Percentiles rank a stretch among this genome's conserved stretches.
These are phyloP conservation scores for Phyllosticta ampelicida DNA, from an alignment of 2,329 filamentous ascomycete genomes.

Conservation along the genomic window DNA sequence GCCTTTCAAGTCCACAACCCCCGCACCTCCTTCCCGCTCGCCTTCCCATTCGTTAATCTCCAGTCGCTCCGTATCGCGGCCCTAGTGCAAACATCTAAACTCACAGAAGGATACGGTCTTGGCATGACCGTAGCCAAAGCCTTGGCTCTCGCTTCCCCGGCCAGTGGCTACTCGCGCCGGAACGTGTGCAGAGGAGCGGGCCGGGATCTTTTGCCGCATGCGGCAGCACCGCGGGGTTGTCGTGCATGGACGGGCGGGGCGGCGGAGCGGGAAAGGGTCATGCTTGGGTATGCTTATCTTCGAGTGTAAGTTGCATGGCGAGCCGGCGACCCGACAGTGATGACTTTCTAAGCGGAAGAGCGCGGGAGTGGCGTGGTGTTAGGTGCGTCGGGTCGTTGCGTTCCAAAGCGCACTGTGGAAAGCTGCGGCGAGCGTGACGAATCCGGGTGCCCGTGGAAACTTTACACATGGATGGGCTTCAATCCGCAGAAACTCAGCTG, in stretches of 20 bases:
- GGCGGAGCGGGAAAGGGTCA: background rate
- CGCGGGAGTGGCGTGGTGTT: no score
- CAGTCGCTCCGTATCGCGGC: background rate
- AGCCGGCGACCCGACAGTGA: no score
- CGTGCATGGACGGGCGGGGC: background rate
- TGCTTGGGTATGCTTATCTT: background rate
- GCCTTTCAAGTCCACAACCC: background rate
- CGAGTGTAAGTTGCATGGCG: background rate
- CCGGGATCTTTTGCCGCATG: background rate
- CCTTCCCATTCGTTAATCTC: background rate
- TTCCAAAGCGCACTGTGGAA: no score
- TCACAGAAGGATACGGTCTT: background rate
- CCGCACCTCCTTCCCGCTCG: background rate
- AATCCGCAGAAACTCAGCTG: no score
- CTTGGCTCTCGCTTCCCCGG: background rate
- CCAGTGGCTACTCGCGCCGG: background rate
- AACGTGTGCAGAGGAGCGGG: background rate
- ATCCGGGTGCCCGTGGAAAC: no score
- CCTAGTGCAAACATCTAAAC: no score
- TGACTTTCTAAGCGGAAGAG: no score
- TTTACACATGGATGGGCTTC: no score
- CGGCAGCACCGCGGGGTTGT: background rate
- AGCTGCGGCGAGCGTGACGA: no score
- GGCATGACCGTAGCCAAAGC: background rate
- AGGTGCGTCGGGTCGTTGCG: no score